Base-by-base conservation (phyloP, 768 basidiomycete species). In the Coprinopsis cinerea region DNA sequence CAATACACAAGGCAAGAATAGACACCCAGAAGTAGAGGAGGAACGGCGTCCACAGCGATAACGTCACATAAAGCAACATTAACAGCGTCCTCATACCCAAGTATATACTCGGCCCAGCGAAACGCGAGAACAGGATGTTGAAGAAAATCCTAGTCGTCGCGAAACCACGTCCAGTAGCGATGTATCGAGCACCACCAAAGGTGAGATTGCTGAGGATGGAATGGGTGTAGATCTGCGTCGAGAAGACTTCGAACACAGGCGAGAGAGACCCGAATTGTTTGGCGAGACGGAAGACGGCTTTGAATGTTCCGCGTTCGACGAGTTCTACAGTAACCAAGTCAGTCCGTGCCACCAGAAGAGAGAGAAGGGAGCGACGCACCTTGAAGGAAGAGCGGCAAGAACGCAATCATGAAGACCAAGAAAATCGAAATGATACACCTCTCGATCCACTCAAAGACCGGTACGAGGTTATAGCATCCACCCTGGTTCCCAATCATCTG, bases 11-110 rank as follows among this genome's bases (percentile, higher is more conserved):
- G 14, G 93, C 82, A 26, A 93, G 73, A 54, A 94, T 91, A 36
- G 95, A 93, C 48, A 97, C 66, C 95, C 95, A 98, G 78, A 99
- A 99, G 75, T 98, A 99, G 64, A 93, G 85, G 59, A 97, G 67
- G 66, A 88, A 95, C 2, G 88, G 84, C 25, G 90, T 89, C 89
- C 91, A 97, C 46, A 97, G 69, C 23, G 92, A 76, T 66, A 97
- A 67, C 22, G 96, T 95, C 63, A 95, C 88, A 61, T 95, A 99
- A 53, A 97, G 84, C 53, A 98, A 73, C 77, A 94, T 83, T 55
- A 98, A 76, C 55, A 97, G 66, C 11, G 90, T 93, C 59, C 96
- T 74, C 81, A 97, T 90, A 56, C 96, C 96, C 18, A 99, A 75
- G 71, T 99, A 99, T 64, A 99, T 97, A 57, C 91, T 92, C 1